These are phyloP conservation scores for Psilocybe cyanescens DNA, from an alignment of 768 basidiomycete genomes.

Conservation along the genomic window DNA sequence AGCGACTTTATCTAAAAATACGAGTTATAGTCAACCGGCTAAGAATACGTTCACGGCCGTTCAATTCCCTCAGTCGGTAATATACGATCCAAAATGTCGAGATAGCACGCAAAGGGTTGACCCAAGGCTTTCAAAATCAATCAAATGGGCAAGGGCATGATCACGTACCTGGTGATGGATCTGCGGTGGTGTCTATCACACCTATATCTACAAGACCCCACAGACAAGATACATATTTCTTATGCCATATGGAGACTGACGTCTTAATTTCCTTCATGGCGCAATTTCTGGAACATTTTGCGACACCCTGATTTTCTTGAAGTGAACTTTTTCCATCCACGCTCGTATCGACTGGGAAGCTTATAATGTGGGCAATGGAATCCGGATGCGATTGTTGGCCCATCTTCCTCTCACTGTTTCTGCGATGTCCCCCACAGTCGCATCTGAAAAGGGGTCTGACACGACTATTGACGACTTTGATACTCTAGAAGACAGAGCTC, in stretches of 20 bases:
- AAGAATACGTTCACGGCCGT: not conserved
- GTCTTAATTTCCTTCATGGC: slow-evolving; percentile 21
- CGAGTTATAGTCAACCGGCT: not conserved
- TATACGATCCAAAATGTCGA: not conserved
- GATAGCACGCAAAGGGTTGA: not conserved
- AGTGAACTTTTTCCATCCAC: slow-evolving; percentile 15
- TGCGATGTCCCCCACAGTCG: slow-evolving; percentile 22
- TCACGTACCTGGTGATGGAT: not conserved
- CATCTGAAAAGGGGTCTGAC: slow-evolving; percentile 26
- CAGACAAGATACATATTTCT: not conserved
- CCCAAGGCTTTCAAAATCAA: not conserved
- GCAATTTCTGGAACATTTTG: slow-evolving; percentile 21
- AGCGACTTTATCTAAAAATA: not conserved
- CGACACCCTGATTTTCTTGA: slow-evolving; percentile 12
- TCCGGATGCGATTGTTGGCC: not conserved
- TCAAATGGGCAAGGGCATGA: not conserved
- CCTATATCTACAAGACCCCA: not conserved
- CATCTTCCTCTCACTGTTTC: slow-evolving; percentile 1
- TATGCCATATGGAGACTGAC: not conserved
- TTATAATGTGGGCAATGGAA: slow-evolving; percentile 4
- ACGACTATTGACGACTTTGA: slow-evolving; percentile 29
- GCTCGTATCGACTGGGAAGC: not conserved
- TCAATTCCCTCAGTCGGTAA: not conserved
- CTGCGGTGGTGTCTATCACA: not conserved
- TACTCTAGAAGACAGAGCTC: slow-evolving; percentile 36